Conservation (phyloP, 306 rosid species). For the Fragaria vesca region DNA sequence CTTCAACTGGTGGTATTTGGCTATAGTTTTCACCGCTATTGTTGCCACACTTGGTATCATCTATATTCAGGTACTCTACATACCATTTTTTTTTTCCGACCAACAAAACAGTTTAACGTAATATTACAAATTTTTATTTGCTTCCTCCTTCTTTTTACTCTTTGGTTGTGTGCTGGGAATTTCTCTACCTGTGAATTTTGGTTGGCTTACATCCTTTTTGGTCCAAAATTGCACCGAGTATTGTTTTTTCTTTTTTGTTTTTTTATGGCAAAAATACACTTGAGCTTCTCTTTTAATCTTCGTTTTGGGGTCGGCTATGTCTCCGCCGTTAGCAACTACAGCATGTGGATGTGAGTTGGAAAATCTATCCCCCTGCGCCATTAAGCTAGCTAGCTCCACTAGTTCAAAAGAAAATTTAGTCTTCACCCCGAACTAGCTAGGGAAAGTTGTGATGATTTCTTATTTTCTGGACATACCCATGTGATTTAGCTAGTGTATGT, state of each 20-base stretch:
- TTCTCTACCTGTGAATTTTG: neutral
- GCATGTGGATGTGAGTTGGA: neutral
- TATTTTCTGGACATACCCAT: neutral
- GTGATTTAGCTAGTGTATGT: neutral
- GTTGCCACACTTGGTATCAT: constrained; percentile 41
- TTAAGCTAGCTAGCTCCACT: neutral
- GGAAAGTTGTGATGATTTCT: neutral
- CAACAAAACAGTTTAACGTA: neutral
- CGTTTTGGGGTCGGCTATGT: neutral
- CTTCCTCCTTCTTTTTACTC: neutral
- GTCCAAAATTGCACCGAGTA: neutral
- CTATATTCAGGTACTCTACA: constrained; percentile 48
- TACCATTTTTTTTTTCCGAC: too few relatives aligned
- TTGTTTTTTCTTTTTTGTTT: neutral
- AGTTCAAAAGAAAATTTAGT: neutral
- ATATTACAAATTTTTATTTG: too few relatives aligned
- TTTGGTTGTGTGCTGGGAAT: neutral
- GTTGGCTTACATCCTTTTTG: neutral
- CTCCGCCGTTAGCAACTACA: neutral
- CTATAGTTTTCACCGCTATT: constrained; percentile 51
- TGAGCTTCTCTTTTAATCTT: neutral
- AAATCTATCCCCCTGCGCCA: neutral
- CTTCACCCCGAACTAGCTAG: neutral
- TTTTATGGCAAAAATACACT: neutral
- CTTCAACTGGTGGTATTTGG: constrained; percentile 78